Base-by-base conservation (phyloP, 2,329 filamentous ascomycete species). In the Plectosphaerella cucumerina region DNA sequence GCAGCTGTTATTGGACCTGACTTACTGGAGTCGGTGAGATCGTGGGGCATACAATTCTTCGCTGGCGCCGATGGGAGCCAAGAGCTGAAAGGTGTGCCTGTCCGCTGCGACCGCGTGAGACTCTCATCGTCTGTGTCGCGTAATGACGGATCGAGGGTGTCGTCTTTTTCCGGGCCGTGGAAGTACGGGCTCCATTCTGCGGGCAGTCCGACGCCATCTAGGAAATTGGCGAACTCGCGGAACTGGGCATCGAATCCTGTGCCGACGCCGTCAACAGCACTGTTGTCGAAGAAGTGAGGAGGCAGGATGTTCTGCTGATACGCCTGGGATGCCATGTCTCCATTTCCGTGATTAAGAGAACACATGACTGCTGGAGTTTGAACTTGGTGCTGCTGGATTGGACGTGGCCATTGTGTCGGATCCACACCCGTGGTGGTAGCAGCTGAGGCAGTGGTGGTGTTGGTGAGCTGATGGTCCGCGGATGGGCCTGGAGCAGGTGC, bases 111-210 rank as follows among this genome's bases (percentile, higher is more conserved):
- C n/a, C n/a, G n/a, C n/a, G n/a, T n/a, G n/a, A n/a, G n/a, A n/a
- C n/a, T n/a, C n/a, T n/a, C 35, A 37, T 37, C 8, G 14, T 37
- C 35, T 18, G 35, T 14, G 14, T 12, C 39, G n/a, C n/a, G 20
- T 42, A n/a, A 18, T 26, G 52, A 47, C 42, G 52, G 34, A 59
- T 64, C 62, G 2, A 60, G 22, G 8, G 60, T 57, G 4, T 62
- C 51, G 22, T 58, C 53, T 21, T 56, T 50, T 20, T 59, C 56
- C 15, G 59, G 60, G 5, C 60, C 58, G 11, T 68, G 56, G 42
- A 70, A 65, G 49, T 67, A 69, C 0, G 67, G 68, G 45, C 66
- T 68, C 68, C 68, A 70, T 56, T 70, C 67, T 1, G 68, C 63
- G 4, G 68, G 66, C 11, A 70, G 56, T 0, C 68, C 67, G 5